phyloP scores from a whole-genome alignment of 2,329 filamentous ascomycete species.

The Monosporascus sp. region DNA sequence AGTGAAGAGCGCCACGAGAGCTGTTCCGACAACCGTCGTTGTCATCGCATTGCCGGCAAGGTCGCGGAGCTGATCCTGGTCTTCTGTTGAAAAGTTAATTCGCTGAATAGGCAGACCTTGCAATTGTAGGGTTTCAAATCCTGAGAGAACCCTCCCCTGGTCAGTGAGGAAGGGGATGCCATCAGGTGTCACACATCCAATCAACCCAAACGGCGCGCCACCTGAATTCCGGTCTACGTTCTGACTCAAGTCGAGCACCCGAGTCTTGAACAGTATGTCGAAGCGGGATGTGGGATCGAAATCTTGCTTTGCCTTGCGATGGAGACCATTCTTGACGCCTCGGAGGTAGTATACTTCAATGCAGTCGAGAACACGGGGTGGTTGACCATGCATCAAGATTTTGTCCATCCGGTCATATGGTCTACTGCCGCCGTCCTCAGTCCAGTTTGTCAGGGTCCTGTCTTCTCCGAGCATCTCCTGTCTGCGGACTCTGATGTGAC shows the following conservation, averaged over 20 bases:
- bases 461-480: slow-evolving; percentile 44
- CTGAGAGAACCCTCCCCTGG: slow-evolving; percentile 54
- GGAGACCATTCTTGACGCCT: slow-evolving; percentile 33
- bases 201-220: slow-evolving; percentile 46
- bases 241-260: slow-evolving; percentile 62
- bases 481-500: slow-evolving; percentile 53
- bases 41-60: slow-evolving; percentile 79
- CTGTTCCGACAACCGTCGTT: slow-evolving; percentile 62
- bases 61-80: slow-evolving; percentile 57
- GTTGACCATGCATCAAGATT: slow-evolving; percentile 38
- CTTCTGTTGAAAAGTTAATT: slow-evolving; percentile 60
- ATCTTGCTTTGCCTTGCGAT: background rate
- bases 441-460: slow-evolving; percentile 56
- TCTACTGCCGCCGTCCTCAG: slow-evolving; percentile 41
- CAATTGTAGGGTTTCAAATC: slow-evolving; percentile 57
- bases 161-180: slow-evolving; percentile 58
- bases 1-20: slow-evolving; percentile 52
- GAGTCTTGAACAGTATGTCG: slow-evolving; percentile 44
- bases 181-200: slow-evolving; percentile 62
- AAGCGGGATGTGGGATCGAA: slow-evolving; percentile 21
- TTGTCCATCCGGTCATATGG: slow-evolving; percentile 23
- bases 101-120: slow-evolving; percentile 64
- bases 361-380: slow-evolving; percentile 58
- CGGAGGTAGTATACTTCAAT: slow-evolving; percentile 58
- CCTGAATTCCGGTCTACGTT: slow-evolving; percentile 60